Conservation (phyloP, 2,329 filamentous ascomycete species). For the Coniochaeta hoffmannii region DNA sequence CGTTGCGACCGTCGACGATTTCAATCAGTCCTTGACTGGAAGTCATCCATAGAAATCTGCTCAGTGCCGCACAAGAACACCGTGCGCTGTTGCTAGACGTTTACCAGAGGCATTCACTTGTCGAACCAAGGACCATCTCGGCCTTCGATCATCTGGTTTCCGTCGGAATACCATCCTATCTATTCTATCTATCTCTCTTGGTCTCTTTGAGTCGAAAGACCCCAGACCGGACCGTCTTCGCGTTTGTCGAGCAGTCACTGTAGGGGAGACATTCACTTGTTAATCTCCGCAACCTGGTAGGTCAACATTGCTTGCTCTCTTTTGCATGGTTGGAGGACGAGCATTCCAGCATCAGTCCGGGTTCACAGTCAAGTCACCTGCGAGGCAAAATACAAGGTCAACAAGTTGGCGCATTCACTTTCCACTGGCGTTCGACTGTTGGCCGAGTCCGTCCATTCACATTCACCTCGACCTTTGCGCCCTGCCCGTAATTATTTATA, state of each 20-base stretch:
- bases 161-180: not conserved
- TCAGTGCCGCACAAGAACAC: slow-evolving; percentile 1
- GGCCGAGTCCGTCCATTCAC: not conserved
- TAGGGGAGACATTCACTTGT: slow-evolving; percentile 98
- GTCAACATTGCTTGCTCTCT: slow-evolving; percentile 40
- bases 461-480: not conserved
- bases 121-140: slow-evolving; percentile 1
- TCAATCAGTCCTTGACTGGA: not conserved
- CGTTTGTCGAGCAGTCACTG: slow-evolving; percentile 29
- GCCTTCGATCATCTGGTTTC: slow-evolving; percentile 2
- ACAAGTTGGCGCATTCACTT: not conserved
- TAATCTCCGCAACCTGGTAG: slow-evolving; percentile 78
- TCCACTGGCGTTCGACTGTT: not conserved
- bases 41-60: slow-evolving; percentile 14
- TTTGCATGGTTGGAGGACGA: slow-evolving; percentile 11
- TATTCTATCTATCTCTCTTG: not conserved
- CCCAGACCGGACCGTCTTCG: slow-evolving; percentile 17
- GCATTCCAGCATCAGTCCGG: not conserved
- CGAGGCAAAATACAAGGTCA: not conserved
- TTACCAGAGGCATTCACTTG: slow-evolving; percentile 1
- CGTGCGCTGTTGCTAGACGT: not conserved
- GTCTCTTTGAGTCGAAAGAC: slow-evolving; percentile 22
- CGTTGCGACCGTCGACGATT: slow-evolving; percentile 1
- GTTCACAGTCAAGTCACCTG: slow-evolving; percentile 5
- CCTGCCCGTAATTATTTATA: not conserved